Base-by-base conservation (phyloP, 1,284 basidiomycete genomes). In the Caloboletus firmus region DNA sequence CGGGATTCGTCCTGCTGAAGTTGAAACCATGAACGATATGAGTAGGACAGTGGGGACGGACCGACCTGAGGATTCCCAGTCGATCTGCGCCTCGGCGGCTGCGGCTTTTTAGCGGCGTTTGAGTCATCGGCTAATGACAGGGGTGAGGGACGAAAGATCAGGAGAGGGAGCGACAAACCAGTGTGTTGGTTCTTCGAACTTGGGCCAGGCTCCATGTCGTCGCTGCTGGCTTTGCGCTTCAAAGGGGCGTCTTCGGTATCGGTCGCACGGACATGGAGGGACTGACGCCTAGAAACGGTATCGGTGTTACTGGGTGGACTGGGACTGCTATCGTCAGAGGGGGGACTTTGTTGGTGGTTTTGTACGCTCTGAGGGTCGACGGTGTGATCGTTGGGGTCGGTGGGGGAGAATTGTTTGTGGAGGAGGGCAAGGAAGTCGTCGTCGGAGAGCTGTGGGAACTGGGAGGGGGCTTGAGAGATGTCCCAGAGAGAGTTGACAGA, bases 401-500 rank as follows among this genome's bases (percentile, higher is more conserved):
- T 26, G 62, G 57, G 58, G 18, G 77, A 76, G 63, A 87, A 89
- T 68, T 90, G 88, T 63, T 88, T 89, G 66, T 86, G 83, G 4
- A 91, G 78, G 49, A 91, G 77, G 17, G 85, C 82, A 51, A 91
- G 81, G 61, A 91, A 89, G 71, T 90, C 88, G 64, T 85, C 83
- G 64, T 90, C 88, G 30, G 83, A 78, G 47, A 89, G 72, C 47
- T 84, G 80, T n/a, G 84, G 78, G 74, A 85, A 83, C 20, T 71
- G 64, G 48, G 80, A 74, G 10, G 82, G 72, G 17, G 81, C 73
- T 60, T 84, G 81, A 2, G 83, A 75, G 49, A 87, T 74, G 62
- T 89, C 86, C 87, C 88, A 90, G 67, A 87, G 78, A 24, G 81
- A 76, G 46, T 55, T 58, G 37, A 72, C 26, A 40, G 69, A 57